Conservation (phyloP, 1,139 yeast genomes). For the Candida sanyaensis region DNA sequence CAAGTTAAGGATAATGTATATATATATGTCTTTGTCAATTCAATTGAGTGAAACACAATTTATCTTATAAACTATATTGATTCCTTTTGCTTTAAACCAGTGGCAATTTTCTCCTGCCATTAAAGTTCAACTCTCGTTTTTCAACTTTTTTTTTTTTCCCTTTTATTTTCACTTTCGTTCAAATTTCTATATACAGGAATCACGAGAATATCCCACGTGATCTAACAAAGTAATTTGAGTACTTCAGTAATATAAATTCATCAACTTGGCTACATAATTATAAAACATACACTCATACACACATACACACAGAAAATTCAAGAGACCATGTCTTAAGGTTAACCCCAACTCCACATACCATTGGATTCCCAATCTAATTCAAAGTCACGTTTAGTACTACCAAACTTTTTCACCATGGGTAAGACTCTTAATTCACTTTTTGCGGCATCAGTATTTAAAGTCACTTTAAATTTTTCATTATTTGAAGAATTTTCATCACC, state of each 20-base stretch:
- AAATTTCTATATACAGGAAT: neutral
- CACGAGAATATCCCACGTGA: neutral
- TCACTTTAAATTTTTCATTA: conserved; percentile 19
- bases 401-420: conserved; percentile 41
- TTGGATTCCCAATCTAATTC: conserved; percentile 41
- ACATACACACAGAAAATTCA: too few relatives aligned
- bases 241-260: too few relatives aligned
- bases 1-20: too few relatives aligned
- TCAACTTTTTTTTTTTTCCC: too few relatives aligned
- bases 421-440: conserved; percentile 20
- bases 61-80: too few relatives aligned
- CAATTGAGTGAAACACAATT: neutral
- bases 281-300: neutral
- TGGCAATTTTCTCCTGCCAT: conserved; percentile 3
- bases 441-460: conserved; percentile 26
- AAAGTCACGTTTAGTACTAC: conserved; percentile 26
- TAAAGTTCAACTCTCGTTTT: neutral
- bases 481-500: conserved; percentile 6
- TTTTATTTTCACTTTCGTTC: neutral
- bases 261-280: neutral
- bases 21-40: neutral
- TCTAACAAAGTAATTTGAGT: too few relatives aligned
- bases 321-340: neutral
- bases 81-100: neutral
- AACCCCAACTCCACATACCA: conserved; percentile 35